These are phyloP conservation scores for Leucogyrophana mollusca DNA, from an alignment of 768 basidiomycete species.

Conservation along the genomic window DNA sequence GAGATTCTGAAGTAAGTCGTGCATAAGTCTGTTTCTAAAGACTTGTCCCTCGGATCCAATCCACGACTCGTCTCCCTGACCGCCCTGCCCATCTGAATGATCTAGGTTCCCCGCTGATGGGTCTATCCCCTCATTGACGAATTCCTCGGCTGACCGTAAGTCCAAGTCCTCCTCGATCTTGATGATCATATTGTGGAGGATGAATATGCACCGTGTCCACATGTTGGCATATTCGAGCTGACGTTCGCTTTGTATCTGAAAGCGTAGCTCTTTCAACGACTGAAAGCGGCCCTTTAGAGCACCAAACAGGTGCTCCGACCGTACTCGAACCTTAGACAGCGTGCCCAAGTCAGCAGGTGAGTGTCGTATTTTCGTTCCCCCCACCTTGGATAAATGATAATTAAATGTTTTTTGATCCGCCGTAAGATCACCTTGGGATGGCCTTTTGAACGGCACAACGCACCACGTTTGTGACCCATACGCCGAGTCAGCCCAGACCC, in stretches of 20 bases:
- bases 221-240: conserved; percentile 6
- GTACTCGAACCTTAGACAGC: conserved; percentile 2
- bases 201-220: conserved; percentile 5
- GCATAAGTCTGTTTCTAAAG: too few species aligned
- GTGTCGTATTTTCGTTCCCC: neutral
- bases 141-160: too few species aligned
- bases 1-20: too few species aligned
- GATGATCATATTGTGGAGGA: conserved; percentile 17
- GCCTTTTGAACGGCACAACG: conserved; percentile 24
- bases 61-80: too few species aligned
- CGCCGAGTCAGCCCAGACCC: conserved; percentile 19
- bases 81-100: too few species aligned
- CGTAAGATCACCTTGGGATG: conserved; percentile 11
- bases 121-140: too few species aligned
- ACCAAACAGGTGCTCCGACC: conserved; percentile 11
- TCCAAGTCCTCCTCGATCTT: conserved; percentile 8
- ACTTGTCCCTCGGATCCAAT: too few species aligned
- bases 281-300: conserved; percentile 11
- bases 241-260: conserved; percentile 8
- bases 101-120: too few species aligned
- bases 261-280: conserved; percentile 6
- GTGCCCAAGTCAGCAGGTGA: neutral
- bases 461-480: conserved; percentile 19
- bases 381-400: conserved; percentile 19
- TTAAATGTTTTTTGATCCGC: conserved; percentile 20